A percentile compares a stretch with the other conserved stretches of the same genome.
Evolutionary conservation across 345 rosid species (phyloP).

Genomic region (Melaleuca quinquenervia): DNA sequence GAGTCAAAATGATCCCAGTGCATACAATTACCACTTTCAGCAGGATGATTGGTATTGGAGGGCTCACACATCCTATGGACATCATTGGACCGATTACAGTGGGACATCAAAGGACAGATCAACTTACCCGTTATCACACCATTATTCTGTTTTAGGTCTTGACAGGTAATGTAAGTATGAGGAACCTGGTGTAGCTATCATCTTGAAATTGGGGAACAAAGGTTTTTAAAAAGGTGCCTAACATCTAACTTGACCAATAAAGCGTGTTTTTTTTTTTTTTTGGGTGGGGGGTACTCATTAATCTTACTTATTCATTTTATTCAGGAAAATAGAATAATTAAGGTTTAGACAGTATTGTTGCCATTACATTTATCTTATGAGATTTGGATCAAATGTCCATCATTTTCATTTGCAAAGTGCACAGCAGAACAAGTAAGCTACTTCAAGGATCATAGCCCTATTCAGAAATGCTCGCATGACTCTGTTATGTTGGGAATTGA

Average conservation of each 20-base stretch:
- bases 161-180: conserved; percentile 41
- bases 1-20: conserved; percentile 51
- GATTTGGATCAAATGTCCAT: background rate
- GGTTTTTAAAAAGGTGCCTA: background rate
- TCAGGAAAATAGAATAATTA: background rate
- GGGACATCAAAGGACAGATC: conserved; percentile 38
- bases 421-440: background rate
- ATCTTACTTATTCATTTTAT: background rate
- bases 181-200: background rate
- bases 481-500: background rate
- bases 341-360: background rate
- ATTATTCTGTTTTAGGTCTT: conserved; percentile 88
- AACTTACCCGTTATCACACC: conserved; percentile 64
- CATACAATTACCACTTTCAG: conserved; percentile 75
- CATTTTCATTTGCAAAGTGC: background rate
- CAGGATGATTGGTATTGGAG: conserved; percentile 98
- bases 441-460: background rate
- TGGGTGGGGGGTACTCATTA: background rate
- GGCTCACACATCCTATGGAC: conserved; percentile 47
- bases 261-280: background rate
- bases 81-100: conserved; percentile 48
- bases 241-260: background rate
- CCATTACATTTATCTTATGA: background rate
- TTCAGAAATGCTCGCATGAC: background rate
- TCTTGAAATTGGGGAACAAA: background rate